Evolutionary conservation across 306 rosid species (phyloP).

Genomic region (Gleditsia sinensis): DNA sequence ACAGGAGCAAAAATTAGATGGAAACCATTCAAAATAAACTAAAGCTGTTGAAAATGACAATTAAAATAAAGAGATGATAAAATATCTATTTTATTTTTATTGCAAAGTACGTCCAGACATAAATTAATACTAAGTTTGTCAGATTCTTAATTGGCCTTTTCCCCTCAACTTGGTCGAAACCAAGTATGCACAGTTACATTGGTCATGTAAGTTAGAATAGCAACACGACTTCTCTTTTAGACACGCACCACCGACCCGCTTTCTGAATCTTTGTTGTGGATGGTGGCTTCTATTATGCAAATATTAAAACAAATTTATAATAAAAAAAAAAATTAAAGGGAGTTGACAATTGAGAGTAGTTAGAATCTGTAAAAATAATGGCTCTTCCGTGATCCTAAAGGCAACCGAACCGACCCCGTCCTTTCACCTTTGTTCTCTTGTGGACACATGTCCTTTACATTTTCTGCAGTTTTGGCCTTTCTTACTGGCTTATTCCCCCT

Average conservation of each 20-base stretch:
- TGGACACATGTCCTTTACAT: background rate
- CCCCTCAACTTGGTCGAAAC: no score
- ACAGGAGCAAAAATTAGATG: no score
- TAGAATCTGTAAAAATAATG: background rate
- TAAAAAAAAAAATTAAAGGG: background rate
- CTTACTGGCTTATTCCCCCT: background rate
- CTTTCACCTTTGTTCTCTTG: slow-evolving; percentile 2
- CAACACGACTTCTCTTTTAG: slow-evolving; percentile 5
- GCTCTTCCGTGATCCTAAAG: slow-evolving; percentile 33
- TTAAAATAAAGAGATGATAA: no score
- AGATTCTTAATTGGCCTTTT: no score
- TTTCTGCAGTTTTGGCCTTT: background rate
- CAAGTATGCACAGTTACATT: no score
- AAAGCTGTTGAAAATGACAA: no score
- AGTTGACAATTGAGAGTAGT: background rate
- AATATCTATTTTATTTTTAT: no score
- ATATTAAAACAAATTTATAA: background rate
- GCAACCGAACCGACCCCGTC: slow-evolving; percentile 18
- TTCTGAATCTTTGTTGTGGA: background rate
- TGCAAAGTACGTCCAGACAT: no score
- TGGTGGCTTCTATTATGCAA: background rate
- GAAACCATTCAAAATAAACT: no score
- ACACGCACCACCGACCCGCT: slow-evolving; percentile 1
- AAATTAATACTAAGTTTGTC: no score
- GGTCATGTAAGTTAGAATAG: no score